Base-by-base conservation (phyloP, 768 basidiomycete species). In the Amanita fuliginea region DNA sequence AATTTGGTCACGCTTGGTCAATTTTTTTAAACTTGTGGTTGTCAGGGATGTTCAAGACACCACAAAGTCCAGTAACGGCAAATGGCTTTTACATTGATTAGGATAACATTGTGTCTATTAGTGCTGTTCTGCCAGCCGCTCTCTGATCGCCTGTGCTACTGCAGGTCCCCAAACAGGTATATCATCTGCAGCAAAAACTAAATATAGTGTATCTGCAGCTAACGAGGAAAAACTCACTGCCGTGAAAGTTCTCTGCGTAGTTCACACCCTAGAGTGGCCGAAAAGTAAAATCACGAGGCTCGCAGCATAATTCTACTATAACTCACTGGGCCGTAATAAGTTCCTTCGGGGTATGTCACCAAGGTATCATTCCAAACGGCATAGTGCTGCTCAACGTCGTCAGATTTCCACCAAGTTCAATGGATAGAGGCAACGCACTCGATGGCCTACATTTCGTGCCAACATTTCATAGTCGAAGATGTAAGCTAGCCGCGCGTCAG, bases 281-380 rank as follows among this genome's bases (percentile, higher is more conserved):
- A 78, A 28, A 76, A 55, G 76, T 78, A 7, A 56, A 22, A 28
- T 24, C 21, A 32, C 9, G 28, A 40, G 21, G 14, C 35, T 47
- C 6, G 14, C 35, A 24, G 1, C 10, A 37, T 14, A n/a, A 26
- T 11, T 35, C 28, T 33, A 6, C 28, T 24, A 34, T 39, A 33
- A 41, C 36, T 19, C 11, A 42, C 40, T 49, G 62, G 65, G 50
- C 65, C 52, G 51, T 63, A 63, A 46, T 58, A 61, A 18, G 42
- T 58, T 47, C 64, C 65, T 28, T 55, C 52, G 13, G 60, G 51
- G 47, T 62, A 67, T 2, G 66, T 66, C 21, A 75, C 62, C 53
- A 64, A 70, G 60, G 75, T 74, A 62, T 83, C 77, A 55, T 84
- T 80, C 80, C 81, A 81, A 16, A 86, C 67, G 0, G 73, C 78